phyloP scores from a whole-genome alignment of 2,329 filamentous ascomycete species.

The Sporothrix protearum region DNA sequence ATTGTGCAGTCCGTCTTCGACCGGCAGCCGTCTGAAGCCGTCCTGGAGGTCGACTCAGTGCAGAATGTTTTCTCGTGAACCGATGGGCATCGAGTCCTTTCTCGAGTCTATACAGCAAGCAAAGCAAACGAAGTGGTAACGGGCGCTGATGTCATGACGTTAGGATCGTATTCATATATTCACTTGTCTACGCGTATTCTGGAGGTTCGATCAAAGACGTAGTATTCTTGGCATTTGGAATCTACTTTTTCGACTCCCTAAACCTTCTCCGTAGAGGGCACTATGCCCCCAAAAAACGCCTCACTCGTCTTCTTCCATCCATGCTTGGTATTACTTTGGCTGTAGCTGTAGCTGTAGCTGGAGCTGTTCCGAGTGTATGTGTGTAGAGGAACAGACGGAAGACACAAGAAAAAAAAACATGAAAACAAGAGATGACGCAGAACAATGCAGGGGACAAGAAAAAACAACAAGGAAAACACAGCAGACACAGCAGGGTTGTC shows the following conservation, averaged over 20 bases:
- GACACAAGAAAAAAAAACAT: background rate
- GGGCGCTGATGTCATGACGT: too few relatives aligned
- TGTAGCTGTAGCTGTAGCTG: too few relatives aligned
- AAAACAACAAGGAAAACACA: background rate
- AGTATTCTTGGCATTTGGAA: background rate
- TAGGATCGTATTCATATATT: too few relatives aligned
- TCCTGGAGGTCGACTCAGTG: too few relatives aligned
- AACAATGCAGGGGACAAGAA: background rate
- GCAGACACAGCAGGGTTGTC: background rate
- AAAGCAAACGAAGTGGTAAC: too few relatives aligned
- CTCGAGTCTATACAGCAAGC: too few relatives aligned
- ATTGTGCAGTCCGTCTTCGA: too few relatives aligned
- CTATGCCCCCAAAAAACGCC: constrained; percentile 12
- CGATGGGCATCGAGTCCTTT: too few relatives aligned
- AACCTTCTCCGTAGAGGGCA: background rate
- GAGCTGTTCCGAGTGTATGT: background rate
- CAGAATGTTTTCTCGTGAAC: too few relatives aligned
- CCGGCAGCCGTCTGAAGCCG: too few relatives aligned
- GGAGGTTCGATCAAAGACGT: background rate
- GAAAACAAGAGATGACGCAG: background rate
- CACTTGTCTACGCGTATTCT: background rate
- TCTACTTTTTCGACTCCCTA: background rate
- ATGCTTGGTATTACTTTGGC: constrained; percentile 16
- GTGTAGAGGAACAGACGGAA: background rate
- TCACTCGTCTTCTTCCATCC: constrained; percentile 3